Evolutionary conservation across 805 yeast species (phyloP), one percentile per base, ranked within the genome.

Genomic region (Nematodospora valgi): DNA sequence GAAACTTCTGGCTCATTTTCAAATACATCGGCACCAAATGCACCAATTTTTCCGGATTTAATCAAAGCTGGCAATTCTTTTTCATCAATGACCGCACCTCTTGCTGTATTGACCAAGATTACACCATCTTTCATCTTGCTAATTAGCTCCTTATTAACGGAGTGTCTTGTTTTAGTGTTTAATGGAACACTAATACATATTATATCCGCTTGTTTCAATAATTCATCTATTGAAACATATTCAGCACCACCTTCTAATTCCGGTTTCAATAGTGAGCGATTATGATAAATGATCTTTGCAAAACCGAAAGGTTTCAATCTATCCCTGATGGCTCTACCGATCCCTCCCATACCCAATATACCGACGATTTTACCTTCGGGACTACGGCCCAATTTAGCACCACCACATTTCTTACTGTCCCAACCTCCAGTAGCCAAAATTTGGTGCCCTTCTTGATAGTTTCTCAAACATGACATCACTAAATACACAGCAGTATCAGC

Each of bases 261-360:
- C 1, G 76, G 62, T 5, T 70, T 37, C 43, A 87, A 64, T 52
- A 68, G 64, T 32, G 58, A 59, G 47, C 95, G 74, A 64, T 86
- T 87, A 59, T 86, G 73, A 60, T 87, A 87, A 24, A 82, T 58
- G 44, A 83, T 75, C 48, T 76, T 78, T 22, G 58, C 62, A 58
- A 86, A 85, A 3, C 93, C 95, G 58, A 87, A 86, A 6, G 91
- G 89, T 45, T 62, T 59, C 43, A 85, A 68, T 47, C 91, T 73
- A 45, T 78, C 76, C 35, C 86, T 71, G 34, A 87, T 78, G 20
- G 86, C 84, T 39, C 88, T 76, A 30, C 96, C 96, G 59, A 87
- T 86, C 23, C 95, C 95, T 22, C 96, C 96, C 76, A 87, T 72
- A 11, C 96, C 96, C 34, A 83, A 65, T 36, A 87, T 79, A 32